Conservation (phyloP, 1,284 basidiomycete species). For the Tilletia setariae region DNA sequence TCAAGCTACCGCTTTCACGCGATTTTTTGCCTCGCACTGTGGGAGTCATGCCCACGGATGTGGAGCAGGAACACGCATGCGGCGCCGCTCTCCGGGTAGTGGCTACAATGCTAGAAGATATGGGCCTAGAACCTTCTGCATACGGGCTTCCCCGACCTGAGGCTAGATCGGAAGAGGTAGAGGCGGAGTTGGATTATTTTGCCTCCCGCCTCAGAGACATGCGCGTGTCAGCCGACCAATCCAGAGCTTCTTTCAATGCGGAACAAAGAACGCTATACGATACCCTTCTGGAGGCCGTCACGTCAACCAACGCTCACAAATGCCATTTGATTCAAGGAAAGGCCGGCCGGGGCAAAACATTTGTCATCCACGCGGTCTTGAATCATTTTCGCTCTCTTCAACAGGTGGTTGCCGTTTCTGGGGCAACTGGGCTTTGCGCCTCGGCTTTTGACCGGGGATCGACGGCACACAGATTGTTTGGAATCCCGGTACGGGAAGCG, state of each 20-base stretch:
- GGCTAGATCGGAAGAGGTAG: neutral
- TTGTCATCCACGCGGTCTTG: slow-evolving; percentile 1
- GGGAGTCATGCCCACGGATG: neutral
- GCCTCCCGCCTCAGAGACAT: neutral
- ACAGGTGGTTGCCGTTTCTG: neutral
- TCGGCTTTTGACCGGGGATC: too few species aligned
- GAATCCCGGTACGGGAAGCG: neutral
- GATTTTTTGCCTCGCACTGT: neutral
- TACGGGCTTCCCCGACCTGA: neutral
- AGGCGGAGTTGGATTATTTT: neutral
- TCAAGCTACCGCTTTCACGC: neutral
- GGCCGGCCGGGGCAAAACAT: neutral
- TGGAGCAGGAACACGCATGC: neutral
- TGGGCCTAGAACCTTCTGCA: neutral
- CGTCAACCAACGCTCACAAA: neutral
- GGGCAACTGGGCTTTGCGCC: too few species aligned
- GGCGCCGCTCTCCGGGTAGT: neutral
- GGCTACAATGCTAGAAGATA: neutral
- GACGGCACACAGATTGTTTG: neutral
- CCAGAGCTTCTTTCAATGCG: neutral
- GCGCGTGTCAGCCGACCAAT: neutral
- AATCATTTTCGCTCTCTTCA: neutral
- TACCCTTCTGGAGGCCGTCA: neutral
- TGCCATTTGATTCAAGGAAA: too few species aligned
- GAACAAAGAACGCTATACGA: neutral